Base-by-base conservation (phyloP, 1,284 basidiomycete species). In the Ustilago crameri region DNA sequence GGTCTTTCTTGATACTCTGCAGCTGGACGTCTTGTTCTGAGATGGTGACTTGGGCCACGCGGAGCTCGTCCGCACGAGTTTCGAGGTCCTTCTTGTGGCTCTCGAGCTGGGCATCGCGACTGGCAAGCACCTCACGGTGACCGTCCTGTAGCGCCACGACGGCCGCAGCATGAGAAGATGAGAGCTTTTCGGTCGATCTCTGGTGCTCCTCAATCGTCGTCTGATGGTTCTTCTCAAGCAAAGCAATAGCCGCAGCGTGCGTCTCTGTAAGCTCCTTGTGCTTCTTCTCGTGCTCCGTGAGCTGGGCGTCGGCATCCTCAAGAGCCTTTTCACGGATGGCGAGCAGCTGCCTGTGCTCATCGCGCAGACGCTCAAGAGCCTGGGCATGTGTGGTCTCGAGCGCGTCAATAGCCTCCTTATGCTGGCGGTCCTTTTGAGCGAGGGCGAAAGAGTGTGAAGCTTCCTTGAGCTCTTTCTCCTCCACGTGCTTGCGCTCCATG, bases 381-480 rank as follows among this genome's bases (percentile, higher is more conserved):
- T 43, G 56, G 8, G 53, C 62, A 30, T 79, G 61, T 15, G 62
- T 44, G 9, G 54, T 44, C 26, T 75, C 34, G 24, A 73, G 38
- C 8, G 54, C 59, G 3, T 67, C 55, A 46, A 75, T 26, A 23
- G 40, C 27, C 14, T 64, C 73, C 30, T 55, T 41, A 50, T 72
- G 65, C 42, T 74, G 54, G n/a, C 64, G 53, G 18, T 77, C 69
- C 48, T 66, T 72, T 45, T 69, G 59, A 15, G 44, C 42, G 30
- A 78, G 60, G 7, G 60, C 59, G 43, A 69, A 67, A 20, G 52
- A 24, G 48, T 74, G 74, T 5, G 64, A 61, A 10, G 57, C 54
- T n/a, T 71, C 69, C 38, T 47, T 60, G 34, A 44, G 70, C 50
- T 73, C 56, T 35, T 58, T 58, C 52, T 73, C 70, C 18, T 63